Base-by-base conservation (phyloP, 208 protist species). In the Crithidia fasciculata region DNA sequence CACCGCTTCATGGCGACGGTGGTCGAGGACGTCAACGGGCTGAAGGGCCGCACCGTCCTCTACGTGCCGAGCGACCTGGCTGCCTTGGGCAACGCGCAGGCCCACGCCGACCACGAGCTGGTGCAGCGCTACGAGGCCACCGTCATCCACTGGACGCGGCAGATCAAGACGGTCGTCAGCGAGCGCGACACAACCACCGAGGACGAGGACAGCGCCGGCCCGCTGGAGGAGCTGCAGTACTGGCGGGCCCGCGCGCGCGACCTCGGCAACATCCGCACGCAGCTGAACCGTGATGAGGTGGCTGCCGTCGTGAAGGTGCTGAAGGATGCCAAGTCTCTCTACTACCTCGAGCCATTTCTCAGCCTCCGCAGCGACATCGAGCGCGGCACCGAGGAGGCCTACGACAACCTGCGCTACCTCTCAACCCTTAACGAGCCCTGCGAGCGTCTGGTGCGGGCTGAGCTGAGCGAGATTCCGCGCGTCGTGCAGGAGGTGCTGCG, bases 61-160 rank as follows among this genome's bases (percentile, higher is more conserved):
- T 99, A 99, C 83, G 94, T 99, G 12, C 98, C 98, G 15, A 76
- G 82, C 16, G 98, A 99, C 78, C 74, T 99, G 10, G 58, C 85
- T 0, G 49, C 61, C 5, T 64, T 67, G 12, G 76, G 82, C 15
- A 37, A 75, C 40, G 59, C 58, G 16, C 84, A 92, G 53, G 89
- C 96, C 2, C 85, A 96, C 59, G 78, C 82, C 3, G 91, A 99
- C 69, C 95, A 98, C 61, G 97, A 99, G 74, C 83, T 99, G 2
- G 94, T 99, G 19, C 98, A 99, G 86, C 91, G 97, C 53, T 98
- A 99, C 74, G 97, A 99, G 82, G 88, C 96, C 0, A 97, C 97
- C 0, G 92, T 99, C 15, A 99, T 99, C 67, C 98, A 99, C 87
- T 99, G 98, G 98, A 99, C 98, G 12, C 87, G 97, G 47, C 98